phyloP scores from a whole-genome alignment of 140 eudicot species.

The Bidens hawaiensis region DNA sequence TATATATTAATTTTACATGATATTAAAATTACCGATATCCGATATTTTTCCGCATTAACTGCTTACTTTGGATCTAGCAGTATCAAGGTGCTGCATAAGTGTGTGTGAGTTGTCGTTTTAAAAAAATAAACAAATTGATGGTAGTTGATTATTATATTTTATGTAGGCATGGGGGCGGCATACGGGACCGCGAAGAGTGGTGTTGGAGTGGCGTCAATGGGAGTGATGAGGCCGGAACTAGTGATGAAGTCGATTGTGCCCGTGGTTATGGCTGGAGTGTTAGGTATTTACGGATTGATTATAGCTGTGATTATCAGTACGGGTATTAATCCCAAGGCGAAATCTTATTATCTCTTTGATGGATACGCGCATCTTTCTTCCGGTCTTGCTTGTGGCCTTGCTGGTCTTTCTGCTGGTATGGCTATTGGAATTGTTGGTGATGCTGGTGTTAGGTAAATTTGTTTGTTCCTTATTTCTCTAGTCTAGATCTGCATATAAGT shows the following conservation, averaged over 20 bases:
- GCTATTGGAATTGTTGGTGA: slow-evolving; percentile 73
- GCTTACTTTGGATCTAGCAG: too few species aligned
- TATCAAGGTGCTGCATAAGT: too few species aligned
- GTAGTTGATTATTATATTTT: too few species aligned
- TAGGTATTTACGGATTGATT: slow-evolving; percentile 73
- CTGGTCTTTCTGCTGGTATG: slow-evolving; percentile 77
- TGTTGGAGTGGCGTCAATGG: slow-evolving; percentile 81
- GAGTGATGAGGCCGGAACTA: slow-evolving; percentile 76
- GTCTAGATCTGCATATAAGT: slow-evolving; percentile 2
- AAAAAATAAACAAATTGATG: too few species aligned
- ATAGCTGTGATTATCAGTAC: slow-evolving; percentile 70
- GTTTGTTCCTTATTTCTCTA: not conserved
- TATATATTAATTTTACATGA: too few species aligned
- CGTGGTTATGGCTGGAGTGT: slow-evolving; percentile 79
- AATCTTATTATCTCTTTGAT: slow-evolving; percentile 52
- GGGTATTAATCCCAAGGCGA: slow-evolving; percentile 67
- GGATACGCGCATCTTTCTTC: slow-evolving; percentile 69
- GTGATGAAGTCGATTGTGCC: slow-evolving; percentile 81
- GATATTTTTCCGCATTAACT: too few species aligned
- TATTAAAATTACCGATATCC: too few species aligned
- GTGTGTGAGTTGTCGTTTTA: too few species aligned
- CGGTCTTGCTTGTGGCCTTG: slow-evolving; percentile 74
- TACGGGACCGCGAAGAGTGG: slow-evolving; percentile 79
- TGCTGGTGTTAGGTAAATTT: slow-evolving; percentile 62
- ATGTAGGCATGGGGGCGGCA: slow-evolving; percentile 71